phyloP scores from a whole-genome alignment of 306 rosid genomes.

The Casuarina equisetifolia region DNA sequence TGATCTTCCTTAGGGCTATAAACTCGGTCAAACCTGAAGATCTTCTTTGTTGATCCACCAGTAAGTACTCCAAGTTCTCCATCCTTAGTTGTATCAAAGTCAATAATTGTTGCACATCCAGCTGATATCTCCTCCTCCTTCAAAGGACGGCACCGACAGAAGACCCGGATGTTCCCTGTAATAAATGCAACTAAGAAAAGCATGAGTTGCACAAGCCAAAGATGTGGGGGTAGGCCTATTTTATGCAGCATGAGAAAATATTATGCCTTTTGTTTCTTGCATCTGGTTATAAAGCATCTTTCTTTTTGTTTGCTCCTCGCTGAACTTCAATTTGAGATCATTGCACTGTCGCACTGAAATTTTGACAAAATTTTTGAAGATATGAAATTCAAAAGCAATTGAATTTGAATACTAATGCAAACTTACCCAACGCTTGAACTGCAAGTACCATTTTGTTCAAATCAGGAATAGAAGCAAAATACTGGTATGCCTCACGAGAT shows the following conservation, averaged over 20 bases:
- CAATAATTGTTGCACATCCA: slow-evolving; percentile 15
- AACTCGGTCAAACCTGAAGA: slow-evolving; percentile 29
- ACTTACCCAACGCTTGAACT: slow-evolving; percentile 33
- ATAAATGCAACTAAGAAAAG: slow-evolving; percentile 7
- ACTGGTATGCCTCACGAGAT: slow-evolving; percentile 15
- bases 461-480: slow-evolving; percentile 23
- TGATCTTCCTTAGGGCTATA: slow-evolving; percentile 33
- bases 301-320: slow-evolving; percentile 30
- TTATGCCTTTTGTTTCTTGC: slow-evolving; percentile 34
- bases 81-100: slow-evolving; percentile 30
- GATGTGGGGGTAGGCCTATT: not conserved
- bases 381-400: not conserved
- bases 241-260: not conserved
- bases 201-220: not conserved
- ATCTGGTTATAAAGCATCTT: slow-evolving; percentile 28
- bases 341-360: slow-evolving; percentile 20
- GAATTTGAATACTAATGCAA: not conserved
- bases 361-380: slow-evolving; percentile 1
- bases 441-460: slow-evolving; percentile 29
- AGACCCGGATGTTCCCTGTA: slow-evolving; percentile 69
- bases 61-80: slow-evolving; percentile 27
- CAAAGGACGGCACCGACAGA: slow-evolving; percentile 59
- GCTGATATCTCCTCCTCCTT: slow-evolving; percentile 33
- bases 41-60: slow-evolving; percentile 20
- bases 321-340: slow-evolving; percentile 26